Base-by-base conservation (phyloP, 2,329 filamentous ascomycete genomes). In the Cadophora gregata region DNA sequence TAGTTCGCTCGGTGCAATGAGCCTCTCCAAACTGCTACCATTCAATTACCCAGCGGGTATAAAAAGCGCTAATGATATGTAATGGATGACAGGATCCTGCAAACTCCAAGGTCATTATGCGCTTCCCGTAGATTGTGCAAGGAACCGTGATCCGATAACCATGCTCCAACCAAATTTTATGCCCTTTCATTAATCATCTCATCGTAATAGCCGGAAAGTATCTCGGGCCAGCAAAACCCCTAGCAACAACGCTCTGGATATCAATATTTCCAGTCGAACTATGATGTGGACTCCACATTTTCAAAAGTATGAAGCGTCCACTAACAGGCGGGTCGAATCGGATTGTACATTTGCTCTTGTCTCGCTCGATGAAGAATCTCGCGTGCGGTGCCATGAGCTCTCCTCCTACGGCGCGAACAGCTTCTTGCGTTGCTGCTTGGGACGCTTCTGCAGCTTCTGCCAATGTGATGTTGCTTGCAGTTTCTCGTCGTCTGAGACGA, bases 301-400 rank as follows among this genome's bases (percentile, higher is more conserved):
- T 97, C 70, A 98, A 82, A 50, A 97, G 80, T 62, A 98, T 90
- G 77, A 91, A 96, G 65, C 92, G 87, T 5, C 92, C 92, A 12
- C 92, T 93, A 67, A 96, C 86, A 0, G 91, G 90, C 65, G 93
- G 91, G 73, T 94, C 88, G 73, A 98, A 97, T 66, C 88, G 90
- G 73, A 98, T 91, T 16, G 90, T 93, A 73, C 96, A 95, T 78
- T 90, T 93, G 80, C 88, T 93, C 81, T 93, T 94, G 73, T 90
- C 87, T 77, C 89, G 87, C 74, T 91, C 89, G 64, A 97, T 96
- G 75, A 90, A 91, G 79, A 98, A 97, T 31, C 88, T 87, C 2
- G 93, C 93, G 77, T 93, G 88, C 0, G 93, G 93, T 38, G 84
- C 83, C 78, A 94, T 84, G 4, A 92, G 80, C 50, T 86, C 85